A percentile compares a stretch with the other conserved stretches of the same genome.
These are phyloP conservation scores for Yamadazyma sp. DNA, from an alignment of 1,139 yeast genomes.

Conservation along the genomic window DNA sequence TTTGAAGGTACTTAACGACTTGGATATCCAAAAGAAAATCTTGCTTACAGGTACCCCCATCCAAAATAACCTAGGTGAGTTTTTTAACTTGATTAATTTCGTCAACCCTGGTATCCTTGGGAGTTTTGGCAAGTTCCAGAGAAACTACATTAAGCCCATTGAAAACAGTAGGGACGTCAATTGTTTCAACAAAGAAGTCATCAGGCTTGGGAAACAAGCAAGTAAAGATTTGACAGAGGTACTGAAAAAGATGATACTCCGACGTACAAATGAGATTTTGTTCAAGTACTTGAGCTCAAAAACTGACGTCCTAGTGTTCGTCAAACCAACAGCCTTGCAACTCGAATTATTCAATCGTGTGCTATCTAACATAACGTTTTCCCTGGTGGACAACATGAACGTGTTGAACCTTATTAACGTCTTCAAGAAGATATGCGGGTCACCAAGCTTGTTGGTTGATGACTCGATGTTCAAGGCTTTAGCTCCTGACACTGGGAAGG, in stretches of 20 bases:
- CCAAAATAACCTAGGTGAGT: conserved; percentile 86
- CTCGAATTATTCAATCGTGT: conserved; percentile 52
- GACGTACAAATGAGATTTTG: conserved; percentile 73
- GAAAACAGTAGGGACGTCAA: conserved; percentile 70
- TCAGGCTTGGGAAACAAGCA: conserved; percentile 58
- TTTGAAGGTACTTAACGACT: conserved; percentile 55
- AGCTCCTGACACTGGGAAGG: conserved; percentile 10
- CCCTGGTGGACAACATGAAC: conserved; percentile 21
- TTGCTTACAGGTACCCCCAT: conserved; percentile 91
- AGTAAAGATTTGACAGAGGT: conserved; percentile 61
- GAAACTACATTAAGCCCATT: conserved; percentile 69
- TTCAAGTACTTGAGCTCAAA: conserved; percentile 69
- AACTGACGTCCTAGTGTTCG: conserved; percentile 77
- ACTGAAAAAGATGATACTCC: conserved; percentile 66
- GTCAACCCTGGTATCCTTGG: conserved; percentile 85
- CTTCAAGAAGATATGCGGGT: conserved; percentile 80
- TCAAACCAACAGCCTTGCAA: conserved; percentile 72
- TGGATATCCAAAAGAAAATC: conserved; percentile 59
- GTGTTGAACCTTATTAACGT: conserved; percentile 71
- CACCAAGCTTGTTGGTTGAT: conserved; percentile 63
- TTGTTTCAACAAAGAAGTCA: conserved; percentile 52
- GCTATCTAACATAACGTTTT: conserved; percentile 15
- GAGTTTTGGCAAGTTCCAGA: conserved; percentile 60
- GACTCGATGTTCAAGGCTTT: conserved; percentile 33
- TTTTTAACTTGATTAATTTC: conserved; percentile 77